Conservation (phyloP, 805 yeast genomes). For the Saccharomyces eubayanus region DNA sequence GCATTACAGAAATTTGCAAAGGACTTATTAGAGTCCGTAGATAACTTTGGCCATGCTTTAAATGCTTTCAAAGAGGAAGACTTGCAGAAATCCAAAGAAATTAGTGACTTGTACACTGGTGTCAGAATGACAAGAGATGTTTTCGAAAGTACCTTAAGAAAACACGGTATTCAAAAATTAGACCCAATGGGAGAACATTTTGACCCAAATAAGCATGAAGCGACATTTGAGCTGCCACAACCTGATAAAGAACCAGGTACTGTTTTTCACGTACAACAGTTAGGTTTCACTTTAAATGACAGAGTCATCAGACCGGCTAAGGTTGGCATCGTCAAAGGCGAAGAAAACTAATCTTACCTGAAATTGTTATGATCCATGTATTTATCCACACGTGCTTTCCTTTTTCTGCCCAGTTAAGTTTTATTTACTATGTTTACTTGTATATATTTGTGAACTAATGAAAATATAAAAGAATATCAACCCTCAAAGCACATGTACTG, state of each 20-base stretch:
- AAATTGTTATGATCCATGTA: neutral
- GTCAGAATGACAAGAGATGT: conserved; percentile 83
- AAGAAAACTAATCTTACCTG: neutral
- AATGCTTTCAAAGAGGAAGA: conserved; percentile 60
- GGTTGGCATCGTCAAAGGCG: conserved; percentile 80
- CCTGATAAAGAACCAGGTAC: conserved; percentile 89
- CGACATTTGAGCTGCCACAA: conserved; percentile 79
- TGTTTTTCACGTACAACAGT: conserved; percentile 85
- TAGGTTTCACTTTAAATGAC: conserved; percentile 77
- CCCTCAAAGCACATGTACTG: neutral
- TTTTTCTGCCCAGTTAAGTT: neutral
- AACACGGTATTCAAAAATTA: conserved; percentile 72
- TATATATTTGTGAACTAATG: neutral
- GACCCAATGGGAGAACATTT: conserved; percentile 79
- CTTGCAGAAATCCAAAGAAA: conserved; percentile 49
- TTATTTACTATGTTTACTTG: neutral
- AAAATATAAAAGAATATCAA: neutral
- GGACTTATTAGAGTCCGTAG: conserved; percentile 82
- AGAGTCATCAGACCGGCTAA: conserved; percentile 92
- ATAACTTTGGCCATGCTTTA: conserved; percentile 83
- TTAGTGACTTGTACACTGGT: conserved; percentile 75
- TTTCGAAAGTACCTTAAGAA: conserved; percentile 71
- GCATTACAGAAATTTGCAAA: conserved; percentile 88
- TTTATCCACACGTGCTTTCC: neutral
- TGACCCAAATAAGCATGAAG: conserved; percentile 90